Evolutionary conservation across 805 yeast species (phyloP).

Genomic region (Metschnikowia kunwiensis): DNA sequence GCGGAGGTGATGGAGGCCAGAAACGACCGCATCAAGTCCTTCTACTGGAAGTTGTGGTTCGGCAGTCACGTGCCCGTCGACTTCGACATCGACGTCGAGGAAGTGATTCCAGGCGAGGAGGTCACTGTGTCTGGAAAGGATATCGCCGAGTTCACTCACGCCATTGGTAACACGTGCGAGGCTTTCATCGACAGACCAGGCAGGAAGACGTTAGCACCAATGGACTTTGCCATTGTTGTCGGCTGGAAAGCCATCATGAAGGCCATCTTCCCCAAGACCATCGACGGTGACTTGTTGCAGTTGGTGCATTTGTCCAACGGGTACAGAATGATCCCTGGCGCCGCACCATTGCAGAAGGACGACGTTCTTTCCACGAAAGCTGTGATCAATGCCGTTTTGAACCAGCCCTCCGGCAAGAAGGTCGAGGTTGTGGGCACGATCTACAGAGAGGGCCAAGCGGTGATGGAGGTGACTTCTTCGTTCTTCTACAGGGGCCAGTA

Average conservation of each 20-base stretch:
- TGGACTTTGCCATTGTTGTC: slow-evolving; percentile 98
- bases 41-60: slow-evolving; percentile 98
- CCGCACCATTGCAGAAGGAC: slow-evolving; percentile 82
- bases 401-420: slow-evolving; percentile 89
- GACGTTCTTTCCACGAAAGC: slow-evolving; percentile 84
- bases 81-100: slow-evolving; percentile 67
- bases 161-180: slow-evolving; percentile 95
- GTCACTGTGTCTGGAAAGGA: slow-evolving; percentile 68
- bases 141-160: slow-evolving; percentile 91
- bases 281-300: slow-evolving; percentile 93
- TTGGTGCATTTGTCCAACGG: slow-evolving; percentile 94
- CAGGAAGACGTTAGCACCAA: slow-evolving; percentile 85
- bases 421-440: slow-evolving; percentile 94
- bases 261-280: slow-evolving; percentile 94
- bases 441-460: slow-evolving; percentile 69
- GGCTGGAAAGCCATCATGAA: slow-evolving; percentile 98
- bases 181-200: slow-evolving; percentile 89
- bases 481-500: slow-evolving; percentile 96
- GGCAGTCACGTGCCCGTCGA: slow-evolving; percentile 59
- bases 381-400: slow-evolving; percentile 80
- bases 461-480: slow-evolving; percentile 90
- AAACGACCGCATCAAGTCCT: slow-evolving; percentile 88
- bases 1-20: slow-evolving; percentile 86
- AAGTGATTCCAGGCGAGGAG: slow-evolving; percentile 66
- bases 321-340: slow-evolving; percentile 89